Evolutionary conservation across 2,329 filamentous ascomycete genomes (phyloP), one percentile per base, ranked within the genome.

Genomic region (Coniochaeta hoffmannii): DNA sequence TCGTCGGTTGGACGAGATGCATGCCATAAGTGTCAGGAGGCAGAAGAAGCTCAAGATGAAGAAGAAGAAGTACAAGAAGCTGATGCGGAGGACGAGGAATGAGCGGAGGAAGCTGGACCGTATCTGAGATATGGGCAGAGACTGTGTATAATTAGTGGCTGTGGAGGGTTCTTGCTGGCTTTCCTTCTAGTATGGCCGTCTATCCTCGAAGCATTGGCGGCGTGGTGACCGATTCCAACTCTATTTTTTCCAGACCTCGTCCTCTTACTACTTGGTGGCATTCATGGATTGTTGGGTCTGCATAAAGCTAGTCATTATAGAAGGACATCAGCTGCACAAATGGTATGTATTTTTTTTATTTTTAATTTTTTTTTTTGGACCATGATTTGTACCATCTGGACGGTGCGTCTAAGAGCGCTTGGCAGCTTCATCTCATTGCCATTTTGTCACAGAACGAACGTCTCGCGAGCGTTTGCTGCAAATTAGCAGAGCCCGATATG

Each of bases 51-150:
- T 97, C 68, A 96, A 91, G 84, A 99, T 99, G 92, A 99, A 99
- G 89, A 99, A 97, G 84, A 93, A 97, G 83, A 99, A 99, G 86
- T 96, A 96, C 75, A 97, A 97, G 91, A 99, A 99, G 84, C 79
- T 97, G 63, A 91, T 96, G 89, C 89, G 88, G 80, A 83, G 85
- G 73, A 97, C 93, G 67, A 85, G 93, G 71, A 93, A 90, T 69
- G 73, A 91, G 77, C 87, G 93, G 69, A 85, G 91, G 69, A 96
- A 92, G 77, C 78, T 94, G 66, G 90, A 88, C 66, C 82, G 85
- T 67, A 76, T 81, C 60, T 83, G 76, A 73, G 41, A 12, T 36
- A n/a, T 19, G n/a, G 35, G 38, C 17, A 44, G 7, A 26, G 38
- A 17, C 22, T 26, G 41, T 46, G 41, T 46, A 46, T 46, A 46